Conservation (phyloP, 805 yeast species). For the Teunomyces cretensis region DNA sequence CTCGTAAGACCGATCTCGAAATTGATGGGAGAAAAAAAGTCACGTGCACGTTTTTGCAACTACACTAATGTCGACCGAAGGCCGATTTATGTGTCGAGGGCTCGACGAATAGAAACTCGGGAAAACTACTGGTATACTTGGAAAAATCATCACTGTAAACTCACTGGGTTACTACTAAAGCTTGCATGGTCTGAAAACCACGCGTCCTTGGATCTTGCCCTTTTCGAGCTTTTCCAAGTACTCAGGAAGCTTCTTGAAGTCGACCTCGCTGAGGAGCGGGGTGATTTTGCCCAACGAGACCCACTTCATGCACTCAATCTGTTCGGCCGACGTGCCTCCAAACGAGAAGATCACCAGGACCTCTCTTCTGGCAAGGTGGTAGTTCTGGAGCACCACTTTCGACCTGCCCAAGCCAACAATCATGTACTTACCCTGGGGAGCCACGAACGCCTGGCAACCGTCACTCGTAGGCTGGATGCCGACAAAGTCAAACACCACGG, state of each 20-base stretch:
- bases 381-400: constrained; percentile 30
- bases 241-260: constrained; percentile 36
- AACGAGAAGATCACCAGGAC: constrained; percentile 38
- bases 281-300: constrained; percentile 37
- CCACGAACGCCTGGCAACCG: constrained; percentile 31
- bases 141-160: too few relatives aligned
- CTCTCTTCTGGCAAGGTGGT: constrained; percentile 41
- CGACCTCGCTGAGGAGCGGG: constrained; percentile 31
- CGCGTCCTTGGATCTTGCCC: constrained; percentile 43
- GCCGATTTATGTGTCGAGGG: too few relatives aligned
- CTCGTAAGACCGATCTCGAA: background rate
- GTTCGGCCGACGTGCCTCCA: constrained; percentile 47
- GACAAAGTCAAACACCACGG: constrained; percentile 38
- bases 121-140: too few relatives aligned
- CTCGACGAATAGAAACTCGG: too few relatives aligned
- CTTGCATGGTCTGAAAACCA: constrained; percentile 35
- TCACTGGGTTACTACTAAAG: constrained; percentile 3
- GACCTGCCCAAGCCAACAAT: constrained; percentile 44
- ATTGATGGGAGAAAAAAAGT: background rate
- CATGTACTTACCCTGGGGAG: constrained; percentile 36
- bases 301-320: constrained; percentile 44
- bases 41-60: background rate
- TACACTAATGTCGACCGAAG: background rate
- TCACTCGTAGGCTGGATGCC: constrained; percentile 34
- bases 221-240: constrained; percentile 31